Conservation (phyloP, 164 flowering plant genomes). For the Paratinospora sagittata region DNA sequence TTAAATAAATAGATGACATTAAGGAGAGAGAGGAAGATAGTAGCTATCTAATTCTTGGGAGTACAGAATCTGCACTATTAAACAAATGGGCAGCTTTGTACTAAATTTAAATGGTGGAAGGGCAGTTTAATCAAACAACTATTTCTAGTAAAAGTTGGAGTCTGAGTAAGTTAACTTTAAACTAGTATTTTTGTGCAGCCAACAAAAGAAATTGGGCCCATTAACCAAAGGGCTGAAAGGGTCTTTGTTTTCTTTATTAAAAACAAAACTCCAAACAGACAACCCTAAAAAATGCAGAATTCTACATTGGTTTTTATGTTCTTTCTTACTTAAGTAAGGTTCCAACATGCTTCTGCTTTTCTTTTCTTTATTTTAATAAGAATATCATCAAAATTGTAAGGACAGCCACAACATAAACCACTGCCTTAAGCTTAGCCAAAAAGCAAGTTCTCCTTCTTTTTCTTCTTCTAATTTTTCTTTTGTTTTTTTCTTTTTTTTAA, state of each 20-base stretch:
- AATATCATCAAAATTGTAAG: neutral
- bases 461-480: neutral
- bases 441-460: neutral
- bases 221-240: neutral
- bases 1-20: neutral
- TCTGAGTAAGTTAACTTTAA: neutral
- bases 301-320: slow-evolving; percentile 10
- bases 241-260: neutral
- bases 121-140: neutral
- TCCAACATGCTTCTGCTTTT: neutral
- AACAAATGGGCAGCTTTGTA: slow-evolving; percentile 4
- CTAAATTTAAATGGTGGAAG: neutral
- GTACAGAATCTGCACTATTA: neutral
- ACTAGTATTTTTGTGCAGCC: neutral
- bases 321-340: slow-evolving; percentile 5
- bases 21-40: neutral
- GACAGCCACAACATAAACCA: neutral
- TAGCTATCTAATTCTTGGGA: neutral
- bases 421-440: neutral
- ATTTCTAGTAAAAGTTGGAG: neutral
- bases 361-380: neutral
- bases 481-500: neutral
- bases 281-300: slow-evolving; percentile 1
- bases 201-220: neutral
- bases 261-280: neutral